Evolutionary conservation across 768 basidiomycete species (phyloP).

Genomic region (Russula emetica): DNA sequence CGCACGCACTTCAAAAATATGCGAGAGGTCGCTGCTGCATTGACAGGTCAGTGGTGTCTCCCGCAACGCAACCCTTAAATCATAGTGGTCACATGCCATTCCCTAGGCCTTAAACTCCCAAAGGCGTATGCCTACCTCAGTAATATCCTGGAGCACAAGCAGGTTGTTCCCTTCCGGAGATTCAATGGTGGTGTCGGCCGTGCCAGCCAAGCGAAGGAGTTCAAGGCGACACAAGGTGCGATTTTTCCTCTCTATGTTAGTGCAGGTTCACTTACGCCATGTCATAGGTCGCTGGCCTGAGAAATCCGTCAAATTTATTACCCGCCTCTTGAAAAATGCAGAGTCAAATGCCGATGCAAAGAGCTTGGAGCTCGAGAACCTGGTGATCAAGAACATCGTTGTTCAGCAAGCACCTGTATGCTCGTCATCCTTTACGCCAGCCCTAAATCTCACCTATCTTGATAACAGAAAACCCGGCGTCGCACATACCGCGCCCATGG

Average conservation of each 20-base stretch:
- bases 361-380: slow-evolving; percentile 88
- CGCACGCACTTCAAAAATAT: slow-evolving; percentile 99
- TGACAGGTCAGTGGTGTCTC: slow-evolving; percentile 59
- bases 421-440: slow-evolving; percentile 25
- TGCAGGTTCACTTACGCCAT: not conserved
- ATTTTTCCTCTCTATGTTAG: slow-evolving; percentile 21
- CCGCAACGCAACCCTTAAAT: not conserved
- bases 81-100: slow-evolving; percentile 8
- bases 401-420: slow-evolving; percentile 97
- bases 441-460: not conserved
- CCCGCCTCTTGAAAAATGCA: slow-evolving; percentile 94
- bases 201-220: slow-evolving; percentile 92
- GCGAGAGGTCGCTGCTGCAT: slow-evolving; percentile 95
- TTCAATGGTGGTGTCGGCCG: slow-evolving; percentile 95
- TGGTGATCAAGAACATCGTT: slow-evolving; percentile 92
- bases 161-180: slow-evolving; percentile 92
- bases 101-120: slow-evolving; percentile 81
- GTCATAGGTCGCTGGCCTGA: slow-evolving; percentile 96
- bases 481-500: slow-evolving; percentile 98
- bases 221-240: slow-evolving; percentile 93
- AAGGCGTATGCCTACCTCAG: slow-evolving; percentile 95
- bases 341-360: slow-evolving; percentile 99
- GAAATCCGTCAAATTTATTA: slow-evolving; percentile 95
- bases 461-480: slow-evolving; percentile 88
- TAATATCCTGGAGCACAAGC: slow-evolving; percentile 95